Evolutionary conservation across 805 yeast species (phyloP).

Genomic region (Kregervanrija fluxuum): DNA sequence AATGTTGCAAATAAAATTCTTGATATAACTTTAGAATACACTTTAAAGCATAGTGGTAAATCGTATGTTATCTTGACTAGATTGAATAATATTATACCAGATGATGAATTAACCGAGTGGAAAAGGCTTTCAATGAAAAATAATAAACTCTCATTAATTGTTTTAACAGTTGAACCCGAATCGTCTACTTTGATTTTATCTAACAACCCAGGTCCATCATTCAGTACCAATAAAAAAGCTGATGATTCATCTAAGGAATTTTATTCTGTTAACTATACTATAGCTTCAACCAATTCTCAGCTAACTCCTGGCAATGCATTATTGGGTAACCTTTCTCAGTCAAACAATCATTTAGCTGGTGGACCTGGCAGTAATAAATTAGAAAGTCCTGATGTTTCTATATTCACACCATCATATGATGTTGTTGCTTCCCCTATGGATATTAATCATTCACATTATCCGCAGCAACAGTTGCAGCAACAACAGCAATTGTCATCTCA

Average conservation of each 20-base stretch:
- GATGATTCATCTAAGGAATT: slow-evolving; percentile 17
- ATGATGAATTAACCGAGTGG: slow-evolving; percentile 78
- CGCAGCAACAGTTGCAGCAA: slow-evolving; percentile 1
- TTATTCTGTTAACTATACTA: slow-evolving; percentile 18
- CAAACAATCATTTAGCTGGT: too few species aligned
- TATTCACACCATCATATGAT: slow-evolving; percentile 24
- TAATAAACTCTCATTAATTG: slow-evolving; percentile 53
- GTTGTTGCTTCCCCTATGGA: slow-evolving; percentile 21
- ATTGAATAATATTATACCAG: slow-evolving; percentile 67
- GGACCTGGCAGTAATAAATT: slow-evolving; percentile 10
- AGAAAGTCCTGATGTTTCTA: slow-evolving; percentile 24
- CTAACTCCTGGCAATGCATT: slow-evolving; percentile 11
- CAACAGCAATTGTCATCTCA: too few species aligned
- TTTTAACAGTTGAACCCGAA: slow-evolving; percentile 57
- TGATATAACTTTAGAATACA: slow-evolving; percentile 45
- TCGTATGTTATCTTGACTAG: slow-evolving; percentile 62
- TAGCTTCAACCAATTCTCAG: slow-evolving; percentile 23
- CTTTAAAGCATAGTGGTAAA: slow-evolving; percentile 40
- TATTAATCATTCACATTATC: slow-evolving; percentile 1
- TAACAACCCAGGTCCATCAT: slow-evolving; percentile 11
- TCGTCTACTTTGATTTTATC: slow-evolving; percentile 37
- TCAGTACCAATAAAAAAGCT: slow-evolving; percentile 1
- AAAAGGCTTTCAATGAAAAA: slow-evolving; percentile 57
- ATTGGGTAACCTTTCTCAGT: not conserved
- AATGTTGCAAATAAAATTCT: slow-evolving; percentile 61